These are phyloP conservation scores for Helicocarpus griseus DNA, from an alignment of 2,329 filamentous ascomycete genomes.

Conservation along the genomic window DNA sequence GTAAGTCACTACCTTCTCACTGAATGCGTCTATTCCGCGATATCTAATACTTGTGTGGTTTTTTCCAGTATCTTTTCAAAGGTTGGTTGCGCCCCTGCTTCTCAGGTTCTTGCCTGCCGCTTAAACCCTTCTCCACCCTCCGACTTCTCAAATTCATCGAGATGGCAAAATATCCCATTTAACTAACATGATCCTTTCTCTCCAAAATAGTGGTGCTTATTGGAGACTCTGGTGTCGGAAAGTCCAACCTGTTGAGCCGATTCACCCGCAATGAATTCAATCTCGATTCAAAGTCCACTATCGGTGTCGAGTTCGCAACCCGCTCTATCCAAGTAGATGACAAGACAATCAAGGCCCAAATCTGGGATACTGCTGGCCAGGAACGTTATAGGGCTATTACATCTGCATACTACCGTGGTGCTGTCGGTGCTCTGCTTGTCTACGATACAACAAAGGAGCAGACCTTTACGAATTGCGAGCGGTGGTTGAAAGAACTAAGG, in stretches of 20 bases:
- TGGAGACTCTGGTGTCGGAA: conserved; percentile 97
- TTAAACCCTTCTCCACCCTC: conserved; percentile 8
- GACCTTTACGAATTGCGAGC: conserved; percentile 97
- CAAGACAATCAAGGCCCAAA: conserved; percentile 99
- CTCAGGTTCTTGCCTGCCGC: conserved; percentile 18
- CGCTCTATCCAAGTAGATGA: conserved; percentile 97
- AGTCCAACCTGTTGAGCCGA: conserved; percentile 98
- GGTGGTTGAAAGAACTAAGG: conserved; percentile 97
- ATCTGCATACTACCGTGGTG: conserved; percentile 96
- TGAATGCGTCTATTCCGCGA: not conserved
- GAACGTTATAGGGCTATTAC: conserved; percentile 99
- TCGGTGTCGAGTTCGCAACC: conserved; percentile 98
- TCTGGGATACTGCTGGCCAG: conserved; percentile 98
- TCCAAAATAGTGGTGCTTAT: conserved; percentile 78
- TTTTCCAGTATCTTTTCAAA: conserved; percentile 99
- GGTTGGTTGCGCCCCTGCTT: conserved; percentile 44
- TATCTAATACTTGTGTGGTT: conserved; percentile 22
- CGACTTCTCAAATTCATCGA: not conserved
- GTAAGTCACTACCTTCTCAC: conserved; percentile 49
- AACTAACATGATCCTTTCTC: conserved; percentile 4
- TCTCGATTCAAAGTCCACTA: conserved; percentile 98
- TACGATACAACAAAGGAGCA: conserved; percentile 99
- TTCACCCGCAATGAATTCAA: conserved; percentile 99
- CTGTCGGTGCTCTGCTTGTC: conserved; percentile 91
- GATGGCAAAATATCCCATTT: not conserved